Evolutionary conservation across 140 eudicot species (phyloP), one percentile per base, ranked within the genome.

Genomic region (Anethum foeniculum): DNA sequence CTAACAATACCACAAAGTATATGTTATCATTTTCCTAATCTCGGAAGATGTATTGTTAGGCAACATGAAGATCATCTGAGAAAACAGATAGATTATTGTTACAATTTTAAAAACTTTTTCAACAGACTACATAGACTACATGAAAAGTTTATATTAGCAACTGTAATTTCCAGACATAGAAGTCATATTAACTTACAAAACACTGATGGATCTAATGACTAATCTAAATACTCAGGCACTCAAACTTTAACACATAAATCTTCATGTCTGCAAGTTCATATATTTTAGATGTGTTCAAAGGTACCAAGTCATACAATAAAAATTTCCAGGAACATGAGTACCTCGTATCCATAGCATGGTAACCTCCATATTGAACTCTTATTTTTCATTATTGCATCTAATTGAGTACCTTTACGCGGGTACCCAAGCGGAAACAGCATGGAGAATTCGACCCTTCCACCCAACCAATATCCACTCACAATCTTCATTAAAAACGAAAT

Each of bases 361-460:
- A 32, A 23, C 77, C 28, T 39, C 52, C 54, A 19, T 10, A 38
- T 23, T 41, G 28, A 72, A 71, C 75, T 34, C 46, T 34, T 71
- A 71, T 69, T 72, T 11, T 9, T 41, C 51, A 39, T 21, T 36
- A 36, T 9, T 43, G 27, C 47, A 72, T 72, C 34, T 23, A 72
- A 23, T 23, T 9, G 23, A 36, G 76, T 32, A 21, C 16, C 11
- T 41, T 38, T 72, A 72, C n/a, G 77, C 77, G 2, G 54, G 52
- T 41, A 41, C 77, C 77, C 77, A 72, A 23, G 77, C 54, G 0
- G 51, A 72, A 72, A 44, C 47, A 72, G 77, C 77, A 72, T 72
- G 28, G 54, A 38, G 77, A 41, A 72, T 72, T 41, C 77, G 34
- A 72, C 77, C 77, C 52, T 72, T 72, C 77, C 77, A 72, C 25